Evolutionary conservation across 306 rosid species (phyloP), one percentile per base, ranked within the genome.

Genomic region (Benincasa hispida): DNA sequence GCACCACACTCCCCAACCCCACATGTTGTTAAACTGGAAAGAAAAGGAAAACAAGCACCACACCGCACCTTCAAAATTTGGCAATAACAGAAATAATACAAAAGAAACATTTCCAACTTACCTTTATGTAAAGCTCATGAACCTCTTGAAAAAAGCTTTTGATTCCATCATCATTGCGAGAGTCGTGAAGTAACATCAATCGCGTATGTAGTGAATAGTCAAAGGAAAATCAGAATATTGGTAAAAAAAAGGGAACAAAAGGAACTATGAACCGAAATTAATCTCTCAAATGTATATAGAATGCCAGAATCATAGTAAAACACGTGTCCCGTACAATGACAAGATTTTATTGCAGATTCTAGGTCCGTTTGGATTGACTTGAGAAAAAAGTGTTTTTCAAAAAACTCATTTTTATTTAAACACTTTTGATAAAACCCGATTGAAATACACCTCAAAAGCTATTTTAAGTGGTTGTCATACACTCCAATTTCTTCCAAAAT

Each of bases 61-160:
- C 72, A 65, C 50, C 2, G n/a, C 32, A 39, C 24, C 42, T 62
- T 10, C 72, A 37, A 32, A 32, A 7, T 22, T 18, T 55, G 60
- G 80, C 57, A 84, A 76, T 42, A 30, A 45, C 11, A 68, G 21
- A 19, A 67, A 14, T 68, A 3, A 42, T 12, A 68, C 12, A 24
- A 12, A 39, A 68, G 53, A 68, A 22, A 22, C 10, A 19, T 68
- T 35, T 22, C 27, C 19, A 68, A 41, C 54, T 80, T 82, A 89
- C 97, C 96, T 91, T 94, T 82, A 94, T 87, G 86, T 94, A 94
- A 80, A 94, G 97, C 80, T 94, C 98, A 47, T 94, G 97, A 79
- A 94, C 96, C 79, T 94, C 97, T 85, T 94, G 98, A 83, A 94
- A 94, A 82, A 94, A 91, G 87, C 97, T 94, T 87, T 94, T 94